These are phyloP conservation scores for Leccinum longicurvipes DNA, from an alignment of 768 basidiomycete species.

Conservation along the genomic window DNA sequence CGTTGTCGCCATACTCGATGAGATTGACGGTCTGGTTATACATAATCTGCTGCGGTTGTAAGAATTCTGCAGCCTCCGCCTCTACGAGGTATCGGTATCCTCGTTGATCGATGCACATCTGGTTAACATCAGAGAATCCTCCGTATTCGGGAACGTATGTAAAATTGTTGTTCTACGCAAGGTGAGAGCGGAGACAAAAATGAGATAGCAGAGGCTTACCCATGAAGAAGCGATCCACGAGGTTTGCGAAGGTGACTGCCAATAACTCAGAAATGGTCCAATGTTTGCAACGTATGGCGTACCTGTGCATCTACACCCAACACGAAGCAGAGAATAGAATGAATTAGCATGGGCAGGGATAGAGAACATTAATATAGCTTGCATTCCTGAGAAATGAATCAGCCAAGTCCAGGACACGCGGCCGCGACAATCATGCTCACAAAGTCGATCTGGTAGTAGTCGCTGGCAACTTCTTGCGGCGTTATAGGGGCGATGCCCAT, in stretches of 20 bases:
- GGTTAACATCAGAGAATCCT: conserved; percentile 55
- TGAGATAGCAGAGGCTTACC: conserved; percentile 35
- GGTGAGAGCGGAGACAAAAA: conserved; percentile 1
- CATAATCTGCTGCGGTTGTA: conserved; percentile 44
- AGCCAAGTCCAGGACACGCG: not conserved
- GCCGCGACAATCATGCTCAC: conserved; percentile 9
- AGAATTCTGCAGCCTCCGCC: conserved; percentile 53
- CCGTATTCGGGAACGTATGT: conserved; percentile 50
- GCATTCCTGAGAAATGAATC: conserved; percentile 26
- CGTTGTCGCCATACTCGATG: conserved; percentile 43
- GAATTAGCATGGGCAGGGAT: not conserved
- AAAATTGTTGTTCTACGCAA: conserved; percentile 55
- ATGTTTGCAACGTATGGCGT: not conserved
- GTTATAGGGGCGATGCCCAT: conserved; percentile 44
- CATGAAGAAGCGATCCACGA: conserved; percentile 64
- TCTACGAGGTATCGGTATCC: conserved; percentile 59
- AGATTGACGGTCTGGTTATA: conserved; percentile 49
- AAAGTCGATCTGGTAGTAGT: conserved; percentile 53
- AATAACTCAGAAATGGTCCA: conserved; percentile 29
- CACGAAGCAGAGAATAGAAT: not conserved
- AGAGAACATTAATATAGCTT: conserved; percentile 7
- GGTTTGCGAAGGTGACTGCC: conserved; percentile 57
- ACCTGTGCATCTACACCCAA: conserved; percentile 27
- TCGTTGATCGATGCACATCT: conserved; percentile 55
- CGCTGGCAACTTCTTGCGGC: conserved; percentile 47